A percentile compares a stretch with the other conserved stretches of the same genome.
These are phyloP conservation scores for Globisporangium camurandrum DNA, from an alignment of 352 stramenopile species.

Conservation along the genomic window DNA sequence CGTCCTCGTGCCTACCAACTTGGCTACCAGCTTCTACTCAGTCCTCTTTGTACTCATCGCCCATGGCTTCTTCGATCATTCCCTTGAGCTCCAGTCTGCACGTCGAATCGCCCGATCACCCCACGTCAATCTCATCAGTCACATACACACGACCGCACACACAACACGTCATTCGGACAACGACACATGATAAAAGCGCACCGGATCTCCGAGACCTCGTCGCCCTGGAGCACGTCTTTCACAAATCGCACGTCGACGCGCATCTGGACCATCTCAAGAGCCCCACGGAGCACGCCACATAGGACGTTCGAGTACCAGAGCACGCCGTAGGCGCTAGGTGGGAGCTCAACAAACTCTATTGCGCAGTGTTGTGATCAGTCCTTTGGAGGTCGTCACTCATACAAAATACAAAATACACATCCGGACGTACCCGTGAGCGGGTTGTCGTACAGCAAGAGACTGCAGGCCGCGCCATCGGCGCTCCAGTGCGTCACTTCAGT, in stretches of 20 bases:
- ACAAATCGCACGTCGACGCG: constrained; percentile 78
- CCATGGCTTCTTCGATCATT: constrained; percentile 87
- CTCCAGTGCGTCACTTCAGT: constrained; percentile 90
- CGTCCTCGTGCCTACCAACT: too few species aligned
- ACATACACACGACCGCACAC: background rate
- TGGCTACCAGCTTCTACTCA: too few species aligned
- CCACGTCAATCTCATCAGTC: too few species aligned
- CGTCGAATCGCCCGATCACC: too few species aligned
- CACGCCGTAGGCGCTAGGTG: constrained; percentile 77
- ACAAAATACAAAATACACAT: too few species aligned
- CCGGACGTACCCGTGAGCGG: constrained; percentile 69
- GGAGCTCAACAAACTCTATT: constrained; percentile 87
- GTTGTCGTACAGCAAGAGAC: constrained; percentile 95
- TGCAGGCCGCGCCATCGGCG: constrained; percentile 82
- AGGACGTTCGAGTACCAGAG: constrained; percentile 97
- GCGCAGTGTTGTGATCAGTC: too few species aligned
- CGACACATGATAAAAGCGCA: too few species aligned
- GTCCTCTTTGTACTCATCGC: constrained; percentile 86
- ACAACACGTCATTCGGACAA: background rate
- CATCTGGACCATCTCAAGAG: constrained; percentile 94
- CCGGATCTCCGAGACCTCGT: constrained; percentile 83
- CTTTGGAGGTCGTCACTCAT: too few species aligned
- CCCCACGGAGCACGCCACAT: constrained; percentile 93
- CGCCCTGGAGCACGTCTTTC: constrained; percentile 79
- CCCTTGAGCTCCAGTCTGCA: constrained; percentile 75